Percentiles rank a stretch among this genome's conserved stretches.
Conservation (phyloP, 1,284 basidiomycete genomes). For the Trametes versicolor region DNA sequence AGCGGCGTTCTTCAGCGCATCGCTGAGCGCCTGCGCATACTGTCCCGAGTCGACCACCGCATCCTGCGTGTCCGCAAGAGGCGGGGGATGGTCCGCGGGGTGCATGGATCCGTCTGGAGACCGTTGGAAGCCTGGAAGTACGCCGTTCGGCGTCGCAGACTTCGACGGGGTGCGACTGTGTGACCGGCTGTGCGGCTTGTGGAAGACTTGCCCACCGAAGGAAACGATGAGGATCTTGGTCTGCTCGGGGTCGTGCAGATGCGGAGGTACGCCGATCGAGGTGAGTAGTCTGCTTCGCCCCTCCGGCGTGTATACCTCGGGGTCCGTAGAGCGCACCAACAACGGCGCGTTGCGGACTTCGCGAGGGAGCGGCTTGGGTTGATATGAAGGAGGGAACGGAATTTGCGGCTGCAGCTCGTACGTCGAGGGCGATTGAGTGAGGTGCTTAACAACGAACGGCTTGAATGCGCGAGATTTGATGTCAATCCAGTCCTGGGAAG, state of each 20-base stretch:
- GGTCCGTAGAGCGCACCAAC: constrained; percentile 64
- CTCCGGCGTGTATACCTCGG: constrained; percentile 57
- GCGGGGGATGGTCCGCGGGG: neutral
- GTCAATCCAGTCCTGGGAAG: constrained; percentile 73
- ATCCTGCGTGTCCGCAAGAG: constrained; percentile 12
- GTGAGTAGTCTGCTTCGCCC: constrained; percentile 64
- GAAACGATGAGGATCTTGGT: constrained; percentile 78
- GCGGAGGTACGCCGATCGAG: constrained; percentile 65
- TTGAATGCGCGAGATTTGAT: constrained; percentile 54
- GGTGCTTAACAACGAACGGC: constrained; percentile 52
- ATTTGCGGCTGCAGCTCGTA: constrained; percentile 49
- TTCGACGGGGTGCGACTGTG: constrained; percentile 38
- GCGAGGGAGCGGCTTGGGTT: constrained; percentile 49
- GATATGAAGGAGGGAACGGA: constrained; percentile 47
- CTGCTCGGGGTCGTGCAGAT: constrained; percentile 55
- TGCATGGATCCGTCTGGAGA: constrained; percentile 13
- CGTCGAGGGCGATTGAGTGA: constrained; percentile 44
- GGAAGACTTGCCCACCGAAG: constrained; percentile 81
- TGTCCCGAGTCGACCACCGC: constrained; percentile 17
- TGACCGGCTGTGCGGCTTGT: constrained; percentile 57
- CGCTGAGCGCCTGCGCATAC: constrained; percentile 34
- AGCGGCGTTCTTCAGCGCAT: constrained; percentile 35
- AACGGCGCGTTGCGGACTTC: constrained; percentile 66
- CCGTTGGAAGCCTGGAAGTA: neutral
- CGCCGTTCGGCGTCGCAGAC: constrained; percentile 1